Base-by-base conservation (phyloP, 2,329 filamentous ascomycete species). In the Aspergillus japonicus region DNA sequence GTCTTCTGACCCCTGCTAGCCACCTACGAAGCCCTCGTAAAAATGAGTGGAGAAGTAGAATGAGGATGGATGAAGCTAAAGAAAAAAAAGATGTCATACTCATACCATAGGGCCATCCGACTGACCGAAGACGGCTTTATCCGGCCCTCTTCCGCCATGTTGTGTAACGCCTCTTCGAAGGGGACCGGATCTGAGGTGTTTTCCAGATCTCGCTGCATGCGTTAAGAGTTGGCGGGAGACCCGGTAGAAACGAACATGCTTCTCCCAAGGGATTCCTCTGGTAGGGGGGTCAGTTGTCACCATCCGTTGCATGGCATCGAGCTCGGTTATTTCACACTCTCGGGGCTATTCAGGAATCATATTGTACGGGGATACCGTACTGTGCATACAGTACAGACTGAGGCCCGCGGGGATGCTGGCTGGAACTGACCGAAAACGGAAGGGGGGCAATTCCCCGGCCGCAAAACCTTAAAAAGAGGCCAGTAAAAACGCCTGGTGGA, bases 401-500 rank as follows among this genome's bases (percentile, higher is more conserved):
- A 29, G 26, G 26, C 21, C 21, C 21, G 21, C 26, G 26, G 26
- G 7, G 26, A 29, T 29, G 26, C 26, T 8, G 49, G 31, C n/a
- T 47, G 14, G n/a, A 16, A 33, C 24, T 19, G 19, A 31, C 47
- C 44, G 53, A 48, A 55, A 55, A 47, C 53, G 53, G 53, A 55
- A 47, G 10, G 42, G 16, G 44, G 24, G 16, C 14, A 35, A 35
- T 3, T 5, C 2, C 33, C 33, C 33, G 33, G 33, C 33, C 11
- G 33, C 33, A 16, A 35, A 35, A 35, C 33, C 33, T 35, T 35
- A 35, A 35, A 35, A 16, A 16, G 14, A 35, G 33, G 5, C 33
- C 33, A 35, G 33, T 35, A 35, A 16, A 35, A 29, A 3, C 8
- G 26, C 26, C 26, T 29, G 26, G 39, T 44, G 16, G 39, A 44